Percentiles rank a stretch among this genome's conserved stretches.
These are phyloP conservation scores for Aspergillus biplanus DNA, from an alignment of 495 filamentous ascomycete species.

Conservation along the genomic window DNA sequence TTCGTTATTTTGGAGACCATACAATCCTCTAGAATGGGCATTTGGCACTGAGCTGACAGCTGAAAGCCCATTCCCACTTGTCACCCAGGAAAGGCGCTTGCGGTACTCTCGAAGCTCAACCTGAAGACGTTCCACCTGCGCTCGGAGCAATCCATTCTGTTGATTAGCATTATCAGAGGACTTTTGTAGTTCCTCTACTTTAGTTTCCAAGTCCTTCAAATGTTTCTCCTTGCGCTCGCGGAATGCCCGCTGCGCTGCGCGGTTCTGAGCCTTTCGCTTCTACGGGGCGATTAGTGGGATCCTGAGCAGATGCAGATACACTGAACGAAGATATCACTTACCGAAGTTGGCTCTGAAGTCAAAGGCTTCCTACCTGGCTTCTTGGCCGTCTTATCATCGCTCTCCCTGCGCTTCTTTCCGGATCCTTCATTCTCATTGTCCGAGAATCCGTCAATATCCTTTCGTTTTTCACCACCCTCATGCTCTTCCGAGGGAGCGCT, in stretches of 20 bases:
- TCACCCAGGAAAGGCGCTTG: constrained; percentile 72
- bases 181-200: constrained; percentile 91
- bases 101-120: constrained; percentile 87
- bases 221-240: constrained; percentile 98
- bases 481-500: constrained; percentile 57
- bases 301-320: background rate
- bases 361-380: constrained; percentile 96
- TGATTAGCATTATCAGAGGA: constrained; percentile 78
- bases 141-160: constrained; percentile 82
- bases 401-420: constrained; percentile 79
- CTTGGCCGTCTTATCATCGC: constrained; percentile 78
- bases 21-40: constrained; percentile 39
- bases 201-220: constrained; percentile 91
- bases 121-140: constrained; percentile 85
- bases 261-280: constrained; percentile 99
- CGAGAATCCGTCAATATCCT: constrained; percentile 75
- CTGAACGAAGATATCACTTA: constrained; percentile 50
- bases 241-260: constrained; percentile 95
- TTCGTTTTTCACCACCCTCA: constrained; percentile 65
- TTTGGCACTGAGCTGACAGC: constrained; percentile 49
- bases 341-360: constrained; percentile 92
- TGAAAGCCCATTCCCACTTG: constrained; percentile 51
- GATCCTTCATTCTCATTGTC: constrained; percentile 70
- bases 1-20: constrained; percentile 69
- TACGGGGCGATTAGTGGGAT: constrained; percentile 55